Base-by-base conservation (phyloP, 1,139 yeast genomes). In the Kodamaea arcana region DNA sequence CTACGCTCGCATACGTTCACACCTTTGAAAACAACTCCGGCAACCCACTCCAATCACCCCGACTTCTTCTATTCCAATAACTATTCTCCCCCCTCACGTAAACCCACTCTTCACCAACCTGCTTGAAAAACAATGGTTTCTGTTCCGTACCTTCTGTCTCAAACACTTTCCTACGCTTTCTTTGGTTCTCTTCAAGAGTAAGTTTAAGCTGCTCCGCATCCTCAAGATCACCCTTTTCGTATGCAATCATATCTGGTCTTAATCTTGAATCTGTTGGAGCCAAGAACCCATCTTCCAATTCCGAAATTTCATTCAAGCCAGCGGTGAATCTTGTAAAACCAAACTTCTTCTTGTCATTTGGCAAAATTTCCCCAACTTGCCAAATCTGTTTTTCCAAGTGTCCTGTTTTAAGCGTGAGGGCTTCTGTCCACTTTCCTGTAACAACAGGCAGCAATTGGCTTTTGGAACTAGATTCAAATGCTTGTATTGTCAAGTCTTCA, bases 251-350 rank as follows among this genome's bases (percentile, higher is more conserved):
- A 57, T 92, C 98, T 0, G 97, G 97, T 51, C 98, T 75, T 30
- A 80, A 60, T 52, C 98, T 75, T 3, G 96, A 84, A 54, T 92
- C 98, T 0, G 94, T 86, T 4, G 90, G 92, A 3, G 97, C 81
- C 32, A 90, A 49, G 1, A 57, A 42, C 10, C 69, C 82, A 24
- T 72, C 54, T 53, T 87, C 96, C 20, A 90, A 61, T 3, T 58
- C 64, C 0, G 96, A 85, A 27, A 87, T 74, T 42, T 86, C 84
- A 52, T 88, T 87, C 54, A 92, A 68, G 25, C 83, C 73, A 9
- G 94, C 87, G 1, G 95, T 80, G 62, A 83, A 92, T 38, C 70
- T 67, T 0, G 96, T 83, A 54, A 87, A 87, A 0, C 98, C 98
- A 62, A 80, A 92, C 52, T 85, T 83, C 43, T 72, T 68, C 29